These are phyloP conservation scores for Fennellomyces sp. DNA, from an alignment of 371 early-diverging fungal species.

Conservation along the genomic window DNA sequence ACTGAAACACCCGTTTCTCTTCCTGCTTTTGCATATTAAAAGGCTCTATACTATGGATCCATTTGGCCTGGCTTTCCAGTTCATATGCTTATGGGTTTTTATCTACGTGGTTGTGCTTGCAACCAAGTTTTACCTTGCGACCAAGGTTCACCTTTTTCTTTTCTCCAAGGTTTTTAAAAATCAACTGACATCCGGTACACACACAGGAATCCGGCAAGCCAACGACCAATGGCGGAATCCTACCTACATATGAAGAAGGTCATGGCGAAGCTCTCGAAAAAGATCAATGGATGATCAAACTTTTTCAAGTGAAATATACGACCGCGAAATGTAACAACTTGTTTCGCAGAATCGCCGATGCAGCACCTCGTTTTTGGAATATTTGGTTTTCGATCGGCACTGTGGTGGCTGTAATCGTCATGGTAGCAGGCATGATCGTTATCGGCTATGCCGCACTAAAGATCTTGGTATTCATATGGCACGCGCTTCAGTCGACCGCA, in stretches of 20 bases:
- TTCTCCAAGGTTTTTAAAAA: neutral
- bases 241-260: conserved; percentile 8
- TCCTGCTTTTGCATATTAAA: neutral
- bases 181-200: neutral
- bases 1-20: neutral
- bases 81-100: conserved; percentile 36
- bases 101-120: conserved; percentile 36
- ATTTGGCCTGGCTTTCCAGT: conserved; percentile 35
- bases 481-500: conserved; percentile 2
- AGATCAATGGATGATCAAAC: conserved; percentile 46
- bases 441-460: conserved; percentile 53
- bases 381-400: conserved; percentile 66
- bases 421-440: conserved; percentile 56
- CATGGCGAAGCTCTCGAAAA: neutral
- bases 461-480: conserved; percentile 25
- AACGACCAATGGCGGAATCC: neutral
- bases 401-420: conserved; percentile 44
- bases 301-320: conserved; percentile 62
- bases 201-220: conserved; percentile 7
- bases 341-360: conserved; percentile 46
- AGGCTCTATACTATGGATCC: conserved; percentile 28
- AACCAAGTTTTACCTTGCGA: conserved; percentile 26
- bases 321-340: conserved; percentile 56
- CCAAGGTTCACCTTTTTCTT: conserved; percentile 1
- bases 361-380: conserved; percentile 59